Evolutionary conservation across 2,329 filamentous ascomycete species (phyloP).

Genomic region (Teratosphaeria viscida): DNA sequence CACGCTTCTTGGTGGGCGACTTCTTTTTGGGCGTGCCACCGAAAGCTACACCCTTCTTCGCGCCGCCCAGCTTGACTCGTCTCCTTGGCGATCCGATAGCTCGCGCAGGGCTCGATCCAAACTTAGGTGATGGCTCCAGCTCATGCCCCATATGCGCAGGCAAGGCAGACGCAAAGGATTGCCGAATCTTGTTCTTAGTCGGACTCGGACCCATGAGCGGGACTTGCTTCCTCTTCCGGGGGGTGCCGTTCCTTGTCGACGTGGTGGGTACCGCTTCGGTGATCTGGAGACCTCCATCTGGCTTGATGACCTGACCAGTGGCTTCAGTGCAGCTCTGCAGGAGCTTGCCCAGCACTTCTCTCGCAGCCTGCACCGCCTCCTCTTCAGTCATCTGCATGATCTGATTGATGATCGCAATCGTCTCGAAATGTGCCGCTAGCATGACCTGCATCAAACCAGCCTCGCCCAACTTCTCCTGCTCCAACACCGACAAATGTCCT

Average conservation of each 20-base stretch:
- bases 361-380: slow-evolving; percentile 71
- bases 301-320: slow-evolving; percentile 77
- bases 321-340: slow-evolving; percentile 65
- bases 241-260: slow-evolving; percentile 62
- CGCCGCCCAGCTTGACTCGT: slow-evolving; percentile 49
- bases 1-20: slow-evolving; percentile 56
- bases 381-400: slow-evolving; percentile 74
- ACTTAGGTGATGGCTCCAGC: slow-evolving; percentile 3
- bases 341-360: slow-evolving; percentile 64
- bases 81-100: slow-evolving; percentile 71
- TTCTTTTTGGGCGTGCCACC: slow-evolving; percentile 42
- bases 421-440: slow-evolving; percentile 84
- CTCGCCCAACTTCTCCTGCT: slow-evolving; percentile 76
- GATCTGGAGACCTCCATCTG: slow-evolving; percentile 59
- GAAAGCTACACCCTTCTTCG: slow-evolving; percentile 56
- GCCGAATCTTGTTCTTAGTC: slow-evolving; percentile 34
- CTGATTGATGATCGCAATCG: slow-evolving; percentile 69
- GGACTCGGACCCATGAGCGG: slow-evolving; percentile 39
- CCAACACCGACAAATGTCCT: slow-evolving; percentile 62
- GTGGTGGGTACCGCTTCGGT: slow-evolving; percentile 50
- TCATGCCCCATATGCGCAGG: slow-evolving; percentile 17
- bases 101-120: slow-evolving; percentile 14
- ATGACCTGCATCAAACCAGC: slow-evolving; percentile 69
- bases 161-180: slow-evolving; percentile 15
- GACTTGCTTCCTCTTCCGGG: slow-evolving; percentile 55